Conservation (phyloP, 148 eudicot species). For the Vaccinium macrocarpon region DNA sequence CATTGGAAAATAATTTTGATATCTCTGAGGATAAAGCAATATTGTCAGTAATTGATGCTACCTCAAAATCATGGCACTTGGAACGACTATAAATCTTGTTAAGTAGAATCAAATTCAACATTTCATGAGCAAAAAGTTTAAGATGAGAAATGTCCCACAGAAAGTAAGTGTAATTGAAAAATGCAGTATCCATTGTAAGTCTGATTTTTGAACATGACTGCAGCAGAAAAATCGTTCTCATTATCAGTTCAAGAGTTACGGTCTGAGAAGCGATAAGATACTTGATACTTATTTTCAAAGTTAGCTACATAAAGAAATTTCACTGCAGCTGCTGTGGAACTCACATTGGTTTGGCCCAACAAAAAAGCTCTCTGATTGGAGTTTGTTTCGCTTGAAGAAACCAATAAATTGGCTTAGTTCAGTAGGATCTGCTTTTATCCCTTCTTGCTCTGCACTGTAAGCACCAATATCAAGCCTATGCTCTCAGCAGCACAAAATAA, state of each 20-base stretch:
- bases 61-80: slow-evolving; percentile 4
- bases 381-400: slow-evolving; percentile 68
- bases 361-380: slow-evolving; percentile 66
- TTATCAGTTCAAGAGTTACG: neutral
- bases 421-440: slow-evolving; percentile 62
- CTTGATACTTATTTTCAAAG: neutral
- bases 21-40: neutral
- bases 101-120: neutral
- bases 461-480: slow-evolving; percentile 20
- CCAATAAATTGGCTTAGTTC: slow-evolving; percentile 68
- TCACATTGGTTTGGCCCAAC: slow-evolving; percentile 82
- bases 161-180: neutral
- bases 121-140: too few relatives aligned
- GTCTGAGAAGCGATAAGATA: neutral
- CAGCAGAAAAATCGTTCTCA: neutral
- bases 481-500: neutral
- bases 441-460: slow-evolving; percentile 87
- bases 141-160: too few relatives aligned
- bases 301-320: neutral
- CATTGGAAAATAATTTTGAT: neutral
- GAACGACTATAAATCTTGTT: neutral
- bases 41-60: neutral
- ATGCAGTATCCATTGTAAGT: neutral
- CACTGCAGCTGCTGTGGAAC: slow-evolving; percentile 28
- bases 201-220: neutral